Conservation (phyloP, 2,329 filamentous ascomycete species). For the Penicillium sp. region DNA sequence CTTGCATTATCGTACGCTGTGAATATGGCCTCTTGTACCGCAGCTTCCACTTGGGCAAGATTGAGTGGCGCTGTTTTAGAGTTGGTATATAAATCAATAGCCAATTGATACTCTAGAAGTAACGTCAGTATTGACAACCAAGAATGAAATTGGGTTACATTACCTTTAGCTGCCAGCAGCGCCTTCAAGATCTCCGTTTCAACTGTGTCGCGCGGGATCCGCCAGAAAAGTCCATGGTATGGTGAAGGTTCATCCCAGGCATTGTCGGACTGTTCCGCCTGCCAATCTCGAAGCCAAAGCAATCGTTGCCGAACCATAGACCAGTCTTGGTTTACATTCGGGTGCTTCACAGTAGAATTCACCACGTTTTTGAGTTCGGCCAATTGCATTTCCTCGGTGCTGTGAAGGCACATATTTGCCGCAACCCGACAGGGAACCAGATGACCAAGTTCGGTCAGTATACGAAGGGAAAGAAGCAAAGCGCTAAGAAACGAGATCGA, state of each 20-base stretch:
- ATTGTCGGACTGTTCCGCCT: slow-evolving; percentile 29
- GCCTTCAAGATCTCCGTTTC: slow-evolving; percentile 60
- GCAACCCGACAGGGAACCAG: slow-evolving; percentile 37
- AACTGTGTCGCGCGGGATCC: slow-evolving; percentile 49
- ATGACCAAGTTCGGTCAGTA: slow-evolving; percentile 43
- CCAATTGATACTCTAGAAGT: slow-evolving; percentile 42
- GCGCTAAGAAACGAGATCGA: slow-evolving; percentile 45
- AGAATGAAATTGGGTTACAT: slow-evolving; percentile 3
- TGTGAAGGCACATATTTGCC: slow-evolving; percentile 55
- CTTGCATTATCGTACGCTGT: slow-evolving; percentile 64
- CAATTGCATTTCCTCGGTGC: slow-evolving; percentile 53
- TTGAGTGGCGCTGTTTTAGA: slow-evolving; percentile 39
- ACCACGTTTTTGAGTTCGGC: slow-evolving; percentile 56
- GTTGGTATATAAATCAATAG: slow-evolving; percentile 43
- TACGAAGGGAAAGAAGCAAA: slow-evolving; percentile 42
- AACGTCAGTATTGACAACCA: slow-evolving; percentile 16
- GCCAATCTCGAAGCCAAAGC: slow-evolving; percentile 64
- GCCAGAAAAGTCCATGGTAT: slow-evolving; percentile 50
- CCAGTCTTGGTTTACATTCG: slow-evolving; percentile 52
- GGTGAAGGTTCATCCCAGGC: slow-evolving; percentile 29
- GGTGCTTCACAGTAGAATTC: slow-evolving; percentile 45
- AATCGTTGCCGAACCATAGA: slow-evolving; percentile 50
- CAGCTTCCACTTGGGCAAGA: slow-evolving; percentile 51
- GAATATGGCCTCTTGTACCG: slow-evolving; percentile 54
- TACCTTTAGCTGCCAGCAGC: slow-evolving; percentile 51